Evolutionary conservation across 768 basidiomycete genomes (phyloP).

Genomic region (Phlebiopsis gigantea): DNA sequence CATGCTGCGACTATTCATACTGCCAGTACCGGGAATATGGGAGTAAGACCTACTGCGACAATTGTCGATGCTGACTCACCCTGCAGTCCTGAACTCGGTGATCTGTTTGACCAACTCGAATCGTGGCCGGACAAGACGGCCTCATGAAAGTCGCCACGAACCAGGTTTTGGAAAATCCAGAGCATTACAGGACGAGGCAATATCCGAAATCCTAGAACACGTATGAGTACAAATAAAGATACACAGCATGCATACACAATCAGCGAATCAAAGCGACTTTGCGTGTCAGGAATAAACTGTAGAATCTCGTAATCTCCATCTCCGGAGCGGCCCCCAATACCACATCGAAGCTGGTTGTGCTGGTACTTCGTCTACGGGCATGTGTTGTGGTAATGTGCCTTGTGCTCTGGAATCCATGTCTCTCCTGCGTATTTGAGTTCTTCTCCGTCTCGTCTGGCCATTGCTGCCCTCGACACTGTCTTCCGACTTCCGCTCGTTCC

Average conservation of each 20-base stretch:
- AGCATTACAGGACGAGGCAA: background rate
- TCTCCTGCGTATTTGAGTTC: background rate
- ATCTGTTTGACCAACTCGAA: too few species aligned
- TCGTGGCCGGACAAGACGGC: too few species aligned
- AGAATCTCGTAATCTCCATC: conserved; percentile 74
- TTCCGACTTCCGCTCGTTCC: conserved; percentile 6
- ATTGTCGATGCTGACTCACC: too few species aligned
- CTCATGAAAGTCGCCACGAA: too few species aligned
- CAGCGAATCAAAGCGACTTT: background rate
- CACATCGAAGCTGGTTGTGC: conserved; percentile 43
- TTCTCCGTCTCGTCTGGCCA: conserved; percentile 2
- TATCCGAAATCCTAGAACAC: background rate
- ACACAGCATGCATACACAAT: too few species aligned
- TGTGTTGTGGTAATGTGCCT: conserved; percentile 2
- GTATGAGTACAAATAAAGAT: conserved; percentile 3
- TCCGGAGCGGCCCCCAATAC: conserved; percentile 78
- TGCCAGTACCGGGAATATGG: too few species aligned
- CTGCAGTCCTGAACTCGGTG: too few species aligned
- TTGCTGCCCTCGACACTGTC: background rate
- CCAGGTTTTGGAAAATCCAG: too few species aligned
- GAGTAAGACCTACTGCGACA: too few species aligned
- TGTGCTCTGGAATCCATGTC: background rate
- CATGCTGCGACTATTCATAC: background rate
- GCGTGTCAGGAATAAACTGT: conserved; percentile 49
- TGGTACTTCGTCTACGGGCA: conserved; percentile 2